Conservation (phyloP, 108 stramenopile genomes). For the Hondaea fermentalgiana region DNA sequence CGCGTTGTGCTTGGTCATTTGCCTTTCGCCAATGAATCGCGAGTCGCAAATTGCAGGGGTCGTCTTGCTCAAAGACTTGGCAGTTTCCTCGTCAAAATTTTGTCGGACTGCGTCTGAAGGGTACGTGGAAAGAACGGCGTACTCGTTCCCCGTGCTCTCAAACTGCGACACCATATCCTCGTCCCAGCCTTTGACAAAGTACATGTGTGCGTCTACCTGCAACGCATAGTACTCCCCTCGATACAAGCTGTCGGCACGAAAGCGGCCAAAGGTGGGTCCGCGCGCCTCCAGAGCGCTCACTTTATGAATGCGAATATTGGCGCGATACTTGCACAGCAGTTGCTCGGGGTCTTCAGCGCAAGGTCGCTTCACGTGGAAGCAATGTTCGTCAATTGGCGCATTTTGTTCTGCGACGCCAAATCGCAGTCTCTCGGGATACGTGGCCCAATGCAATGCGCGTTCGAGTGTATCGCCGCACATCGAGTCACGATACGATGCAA, state of each 20-base stretch:
- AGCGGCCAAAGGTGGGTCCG: conserved; percentile 59
- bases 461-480: conserved; percentile 24
- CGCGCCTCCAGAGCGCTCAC: conserved; percentile 20
- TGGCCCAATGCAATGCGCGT: not conserved
- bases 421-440: conserved; percentile 23
- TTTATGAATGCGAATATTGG: conserved; percentile 15
- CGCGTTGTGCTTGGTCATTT: not conserved
- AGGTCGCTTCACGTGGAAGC: not conserved
- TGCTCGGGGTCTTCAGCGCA: conserved; percentile 14
- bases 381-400: conserved; percentile 1
- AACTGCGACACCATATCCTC: conserved; percentile 65
- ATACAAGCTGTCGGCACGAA: conserved; percentile 61
- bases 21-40: not conserved
- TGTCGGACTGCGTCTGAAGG: conserved; percentile 49
- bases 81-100: not conserved
- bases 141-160: conserved; percentile 68
- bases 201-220: conserved; percentile 61
- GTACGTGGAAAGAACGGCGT: conserved; percentile 74
- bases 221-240: conserved; percentile 65
- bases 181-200: conserved; percentile 42
- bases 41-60: not conserved
- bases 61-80: not conserved
- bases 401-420: conserved; percentile 29
- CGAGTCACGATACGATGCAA: conserved; percentile 33
- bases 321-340: conserved; percentile 18